Conservation (phyloP, 202 grass and related monocot species). For the Brachypodium distachyon region DNA sequence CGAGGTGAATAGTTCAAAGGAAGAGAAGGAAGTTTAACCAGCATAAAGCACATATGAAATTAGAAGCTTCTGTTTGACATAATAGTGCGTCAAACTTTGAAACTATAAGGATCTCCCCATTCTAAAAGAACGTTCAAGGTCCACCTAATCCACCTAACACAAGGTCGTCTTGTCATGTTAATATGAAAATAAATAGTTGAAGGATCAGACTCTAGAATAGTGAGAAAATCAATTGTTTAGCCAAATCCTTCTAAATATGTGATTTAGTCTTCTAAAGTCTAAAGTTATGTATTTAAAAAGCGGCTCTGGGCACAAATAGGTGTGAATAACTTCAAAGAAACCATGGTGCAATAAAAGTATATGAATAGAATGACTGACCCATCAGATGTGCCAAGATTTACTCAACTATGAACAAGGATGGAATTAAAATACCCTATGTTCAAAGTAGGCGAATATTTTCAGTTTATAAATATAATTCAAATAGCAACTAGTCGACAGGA, state of each 20-base stretch:
- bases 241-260: background rate
- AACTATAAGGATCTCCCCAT: background rate
- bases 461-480: background rate
- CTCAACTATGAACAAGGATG: background rate
- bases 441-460: background rate
- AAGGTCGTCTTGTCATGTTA: background rate
- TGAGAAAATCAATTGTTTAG: background rate
- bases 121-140: background rate
- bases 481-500: background rate
- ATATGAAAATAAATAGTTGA: background rate
- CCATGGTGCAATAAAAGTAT: background rate
- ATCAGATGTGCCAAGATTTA: conserved; percentile 2
- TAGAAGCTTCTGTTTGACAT: background rate
- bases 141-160: background rate
- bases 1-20: background rate
- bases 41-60: background rate
- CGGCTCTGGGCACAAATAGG: background rate
- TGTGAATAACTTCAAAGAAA: background rate
- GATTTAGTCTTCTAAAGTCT: background rate
- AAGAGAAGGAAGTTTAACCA: background rate
- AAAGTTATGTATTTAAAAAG: background rate
- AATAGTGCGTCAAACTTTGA: background rate
- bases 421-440: conserved; percentile 8
- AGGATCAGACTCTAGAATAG: background rate
- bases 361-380: background rate